Conservation (phyloP, 192 early-diverging fungal genomes). For the Rhizophagus sp. region DNA sequence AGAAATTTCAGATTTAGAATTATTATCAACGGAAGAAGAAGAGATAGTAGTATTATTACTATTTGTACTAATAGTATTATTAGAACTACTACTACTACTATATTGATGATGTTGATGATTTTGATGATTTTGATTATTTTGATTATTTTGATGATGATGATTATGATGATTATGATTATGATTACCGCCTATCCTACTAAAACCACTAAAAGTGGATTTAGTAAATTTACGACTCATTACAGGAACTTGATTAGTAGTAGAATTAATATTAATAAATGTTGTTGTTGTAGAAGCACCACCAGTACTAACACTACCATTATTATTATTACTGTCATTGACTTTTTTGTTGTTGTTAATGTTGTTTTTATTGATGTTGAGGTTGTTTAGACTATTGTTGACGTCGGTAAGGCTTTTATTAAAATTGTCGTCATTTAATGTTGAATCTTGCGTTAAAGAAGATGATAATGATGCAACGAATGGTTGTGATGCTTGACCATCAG, state of each 20-base stretch:
- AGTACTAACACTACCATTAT: neutral
- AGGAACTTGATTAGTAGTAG: neutral
- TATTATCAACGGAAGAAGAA: neutral
- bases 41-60: neutral
- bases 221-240: neutral
- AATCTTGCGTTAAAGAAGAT: neutral
- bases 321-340: neutral
- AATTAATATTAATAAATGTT: neutral
- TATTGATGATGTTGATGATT: neutral
- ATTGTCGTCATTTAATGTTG: no score
- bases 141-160: no score
- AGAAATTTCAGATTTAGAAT: neutral
- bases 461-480: neutral
- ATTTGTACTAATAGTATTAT: neutral
- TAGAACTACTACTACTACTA: neutral
- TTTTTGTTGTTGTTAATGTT: neutral
- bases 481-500: neutral
- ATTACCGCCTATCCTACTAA: no score
- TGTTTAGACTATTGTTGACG: no score
- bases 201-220: neutral
- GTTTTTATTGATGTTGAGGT: neutral
- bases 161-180: no score
- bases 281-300: neutral
- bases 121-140: no score
- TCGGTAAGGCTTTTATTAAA: no score